These are phyloP conservation scores for Phragmites australis DNA, from an alignment of 176 grass and related monocot species.

Conservation along the genomic window DNA sequence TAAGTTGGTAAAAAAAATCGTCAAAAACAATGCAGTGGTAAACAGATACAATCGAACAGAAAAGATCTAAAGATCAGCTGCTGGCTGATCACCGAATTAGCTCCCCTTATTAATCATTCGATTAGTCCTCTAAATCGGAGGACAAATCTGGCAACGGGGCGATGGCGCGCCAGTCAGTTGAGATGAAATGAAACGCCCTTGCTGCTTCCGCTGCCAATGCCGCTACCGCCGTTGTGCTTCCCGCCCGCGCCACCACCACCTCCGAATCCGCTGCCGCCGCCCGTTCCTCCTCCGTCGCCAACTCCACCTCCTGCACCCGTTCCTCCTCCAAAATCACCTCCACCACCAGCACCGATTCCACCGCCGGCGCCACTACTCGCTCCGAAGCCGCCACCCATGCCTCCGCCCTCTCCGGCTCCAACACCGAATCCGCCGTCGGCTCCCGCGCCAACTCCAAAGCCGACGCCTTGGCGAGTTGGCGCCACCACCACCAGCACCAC, in stretches of 20 bases:
- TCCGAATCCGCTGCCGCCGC: neutral
- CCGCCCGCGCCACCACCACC: neutral
- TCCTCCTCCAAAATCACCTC: neutral
- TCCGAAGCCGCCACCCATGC: neutral
- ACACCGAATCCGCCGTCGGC: neutral
- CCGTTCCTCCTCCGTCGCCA: neutral
- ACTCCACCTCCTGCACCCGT: neutral
- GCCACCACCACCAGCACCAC: neutral
- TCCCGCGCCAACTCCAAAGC: neutral
- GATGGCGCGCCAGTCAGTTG: neutral
- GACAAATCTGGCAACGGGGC: neutral
- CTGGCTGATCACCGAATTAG: neutral
- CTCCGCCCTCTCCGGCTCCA: neutral
- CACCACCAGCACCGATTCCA: slow-evolving; percentile 9
- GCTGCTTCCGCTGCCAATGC: neutral
- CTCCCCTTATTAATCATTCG: neutral
- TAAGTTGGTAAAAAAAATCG: neutral
- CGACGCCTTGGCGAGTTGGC: neutral
- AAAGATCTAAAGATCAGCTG: neutral
- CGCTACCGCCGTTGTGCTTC: neutral
- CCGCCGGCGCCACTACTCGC: neutral
- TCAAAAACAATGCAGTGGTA: neutral
- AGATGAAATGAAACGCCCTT: neutral
- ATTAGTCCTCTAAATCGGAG: neutral
- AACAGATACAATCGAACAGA: neutral